Conservation (phyloP, 2,329 filamentous ascomycete genomes). For the Colletotrichum sp. region DNA sequence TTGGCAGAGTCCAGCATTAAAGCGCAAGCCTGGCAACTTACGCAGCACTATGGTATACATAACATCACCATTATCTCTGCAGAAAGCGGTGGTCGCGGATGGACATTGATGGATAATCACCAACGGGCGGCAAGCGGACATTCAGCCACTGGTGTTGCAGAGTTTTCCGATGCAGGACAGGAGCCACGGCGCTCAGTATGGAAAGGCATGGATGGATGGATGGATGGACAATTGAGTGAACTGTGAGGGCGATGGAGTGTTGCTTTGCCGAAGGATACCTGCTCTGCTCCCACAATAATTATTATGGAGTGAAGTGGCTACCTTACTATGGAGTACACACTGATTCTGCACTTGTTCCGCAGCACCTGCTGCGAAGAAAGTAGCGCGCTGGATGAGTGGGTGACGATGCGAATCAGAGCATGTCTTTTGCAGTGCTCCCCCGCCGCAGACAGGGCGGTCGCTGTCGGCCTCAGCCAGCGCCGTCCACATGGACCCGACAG, state of each 20-base stretch:
- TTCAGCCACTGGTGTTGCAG: constrained; percentile 9
- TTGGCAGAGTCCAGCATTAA: not conserved
- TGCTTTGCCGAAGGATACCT: not conserved
- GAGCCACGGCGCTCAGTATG: not conserved
- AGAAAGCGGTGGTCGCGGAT: not conserved
- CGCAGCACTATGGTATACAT: not conserved
- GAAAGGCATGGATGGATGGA: not conserved
- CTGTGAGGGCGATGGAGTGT: not conserved
- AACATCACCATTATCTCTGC: not conserved
- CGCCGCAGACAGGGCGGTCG: constrained; percentile 8
- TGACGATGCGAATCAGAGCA: constrained; percentile 2
- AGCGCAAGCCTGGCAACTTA: not conserved
- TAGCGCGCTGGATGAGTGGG: not conserved
- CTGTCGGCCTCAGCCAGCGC: not conserved
- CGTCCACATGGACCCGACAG: not conserved
- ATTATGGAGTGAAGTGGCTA: not conserved
- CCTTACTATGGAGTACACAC: not conserved
- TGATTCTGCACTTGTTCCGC: not conserved
- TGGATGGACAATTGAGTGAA: not conserved
- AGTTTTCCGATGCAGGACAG: constrained; percentile 15
- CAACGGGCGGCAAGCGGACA: not conserved
- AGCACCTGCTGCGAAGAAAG: not conserved
- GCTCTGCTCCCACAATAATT: not conserved
- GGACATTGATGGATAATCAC: not conserved
- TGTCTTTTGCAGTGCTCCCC: not conserved